Conservation (phyloP, 768 basidiomycete genomes). For the Roridomyces roridus region DNA sequence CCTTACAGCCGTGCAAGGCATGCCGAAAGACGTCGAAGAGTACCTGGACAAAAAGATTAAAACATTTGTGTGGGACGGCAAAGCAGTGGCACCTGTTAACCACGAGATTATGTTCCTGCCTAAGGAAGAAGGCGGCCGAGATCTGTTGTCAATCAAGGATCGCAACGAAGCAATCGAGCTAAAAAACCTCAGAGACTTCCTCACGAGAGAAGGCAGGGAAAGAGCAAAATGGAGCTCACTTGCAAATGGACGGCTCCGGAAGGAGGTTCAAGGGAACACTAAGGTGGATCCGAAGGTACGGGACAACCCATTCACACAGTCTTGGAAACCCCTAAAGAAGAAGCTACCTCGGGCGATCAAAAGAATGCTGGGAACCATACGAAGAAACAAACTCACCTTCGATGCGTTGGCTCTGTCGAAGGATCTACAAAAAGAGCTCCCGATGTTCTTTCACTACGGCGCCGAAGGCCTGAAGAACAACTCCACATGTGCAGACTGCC, state of each 20-base stretch:
- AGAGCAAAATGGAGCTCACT: constrained; percentile 35
- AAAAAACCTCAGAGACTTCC: constrained; percentile 32
- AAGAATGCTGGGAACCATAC: constrained; percentile 27
- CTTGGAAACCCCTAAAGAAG: constrained; percentile 24
- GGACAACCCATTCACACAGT: constrained; percentile 33
- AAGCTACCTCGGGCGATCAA: constrained; percentile 20
- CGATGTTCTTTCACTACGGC: constrained; percentile 39
- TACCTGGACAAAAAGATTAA: constrained; percentile 20
- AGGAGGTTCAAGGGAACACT: background rate
- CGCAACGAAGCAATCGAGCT: constrained; percentile 33
- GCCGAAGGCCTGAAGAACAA: constrained; percentile 2
- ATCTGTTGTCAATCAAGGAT: constrained; percentile 28
- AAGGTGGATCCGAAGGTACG: background rate
- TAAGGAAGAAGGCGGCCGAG: constrained; percentile 27
- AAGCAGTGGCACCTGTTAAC: background rate
- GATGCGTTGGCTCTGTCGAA: constrained; percentile 20
- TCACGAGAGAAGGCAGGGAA: background rate
- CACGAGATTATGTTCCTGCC: constrained; percentile 22
- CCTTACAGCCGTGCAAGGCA: constrained; percentile 34
- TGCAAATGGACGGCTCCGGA: constrained; percentile 30
- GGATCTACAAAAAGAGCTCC: constrained; percentile 23
- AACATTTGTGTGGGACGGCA: constrained; percentile 27
- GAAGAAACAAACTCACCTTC: constrained; percentile 21
- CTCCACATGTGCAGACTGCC: background rate
- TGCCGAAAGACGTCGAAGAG: constrained; percentile 28